Evolutionary conservation across 2,329 filamentous ascomycete species (phyloP).

Genomic region (Pseudogymnoascus sp.): DNA sequence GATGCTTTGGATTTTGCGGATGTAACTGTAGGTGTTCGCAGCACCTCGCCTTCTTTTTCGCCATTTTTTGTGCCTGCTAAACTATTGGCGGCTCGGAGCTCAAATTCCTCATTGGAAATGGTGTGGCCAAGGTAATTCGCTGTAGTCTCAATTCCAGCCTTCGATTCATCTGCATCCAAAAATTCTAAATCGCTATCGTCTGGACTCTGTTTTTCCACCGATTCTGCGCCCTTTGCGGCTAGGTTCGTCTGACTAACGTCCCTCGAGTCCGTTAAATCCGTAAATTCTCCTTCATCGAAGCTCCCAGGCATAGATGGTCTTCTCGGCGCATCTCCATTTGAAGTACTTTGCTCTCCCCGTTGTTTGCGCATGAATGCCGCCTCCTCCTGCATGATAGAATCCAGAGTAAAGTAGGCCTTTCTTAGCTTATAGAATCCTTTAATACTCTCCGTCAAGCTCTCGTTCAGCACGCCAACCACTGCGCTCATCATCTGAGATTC

Average conservation of each 20-base stretch:
- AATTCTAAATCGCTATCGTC: slow-evolving; percentile 44
- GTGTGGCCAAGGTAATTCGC: slow-evolving; percentile 41
- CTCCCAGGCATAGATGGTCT: slow-evolving; percentile 30
- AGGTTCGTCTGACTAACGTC: not conserved
- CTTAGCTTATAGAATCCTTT: slow-evolving; percentile 88
- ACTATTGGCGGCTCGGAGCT: not conserved
- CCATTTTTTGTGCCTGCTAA: not conserved
- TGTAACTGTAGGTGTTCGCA: not conserved
- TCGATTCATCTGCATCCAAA: slow-evolving; percentile 47
- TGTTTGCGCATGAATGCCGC: slow-evolving; percentile 41
- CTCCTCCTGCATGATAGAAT: slow-evolving; percentile 71
- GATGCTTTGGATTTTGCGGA: slow-evolving; percentile 23
- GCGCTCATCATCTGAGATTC: slow-evolving; percentile 85
- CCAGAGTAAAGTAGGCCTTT: slow-evolving; percentile 78
- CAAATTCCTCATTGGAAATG: slow-evolving; percentile 35
- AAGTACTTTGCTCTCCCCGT: not conserved
- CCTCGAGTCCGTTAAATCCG: not conserved
- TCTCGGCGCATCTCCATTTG: not conserved
- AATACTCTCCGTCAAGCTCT: slow-evolving; percentile 84
- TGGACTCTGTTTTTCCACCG: slow-evolving; percentile 19
- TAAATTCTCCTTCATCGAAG: slow-evolving; percentile 29
- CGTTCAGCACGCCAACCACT: slow-evolving; percentile 81
- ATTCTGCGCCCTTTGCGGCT: not conserved
- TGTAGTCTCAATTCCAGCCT: slow-evolving; percentile 39
- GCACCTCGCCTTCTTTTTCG: not conserved